Base-by-base conservation (phyloP, 768 basidiomycete species). In the Trametes cubensis region DNA sequence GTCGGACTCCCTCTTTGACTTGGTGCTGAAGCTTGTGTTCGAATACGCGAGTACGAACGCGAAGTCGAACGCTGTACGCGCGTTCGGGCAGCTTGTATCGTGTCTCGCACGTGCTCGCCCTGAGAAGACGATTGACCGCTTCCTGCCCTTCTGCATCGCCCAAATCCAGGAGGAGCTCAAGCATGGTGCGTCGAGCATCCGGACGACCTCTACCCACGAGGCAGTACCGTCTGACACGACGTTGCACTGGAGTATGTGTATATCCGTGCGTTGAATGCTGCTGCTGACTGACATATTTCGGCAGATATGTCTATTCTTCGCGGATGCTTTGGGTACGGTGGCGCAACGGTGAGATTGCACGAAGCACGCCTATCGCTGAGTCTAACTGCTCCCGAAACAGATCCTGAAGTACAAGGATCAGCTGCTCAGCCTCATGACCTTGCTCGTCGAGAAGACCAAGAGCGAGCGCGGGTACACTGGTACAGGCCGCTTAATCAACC, bases 11-110 rank as follows among this genome's bases (percentile, higher is more conserved):
- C 81, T 95, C 49, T 95, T 95, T 71, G 90, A 92, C 69, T 83
- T 94, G 52, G 89, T 92, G 14, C 78, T 98, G 66, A 89, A 90
- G 66, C 80, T 96, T 47, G 87, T 95, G 44, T 89, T 81, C 68
- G 87, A 95, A 55, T 96, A 97, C 70, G 90, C 87, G 0, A 92
- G 89, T n/a, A 86, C 90, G 2, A 94, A 94, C 65, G 89, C 89
- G 3, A 92, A 93, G 69, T 87, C 92, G 44, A 98, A 97, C 72
- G 85, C 92, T n/a, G 92, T 95, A 53, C 82, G 88, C 62, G 91
- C 94, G 3, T 90, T 97, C 66, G 92, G 93, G 1, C 92, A 95
- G 64, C 83, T 98, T 13, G 83, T 98, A 40, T 85, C 88, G 18
- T 92, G 90, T 66, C 81, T 98, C 28, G 90, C 94, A 2, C 84